A percentile compares a stretch with the other conserved stretches of the same genome.
phyloP scores from a whole-genome alignment of 139 green algal species.

The Eudorina sp. region DNA sequence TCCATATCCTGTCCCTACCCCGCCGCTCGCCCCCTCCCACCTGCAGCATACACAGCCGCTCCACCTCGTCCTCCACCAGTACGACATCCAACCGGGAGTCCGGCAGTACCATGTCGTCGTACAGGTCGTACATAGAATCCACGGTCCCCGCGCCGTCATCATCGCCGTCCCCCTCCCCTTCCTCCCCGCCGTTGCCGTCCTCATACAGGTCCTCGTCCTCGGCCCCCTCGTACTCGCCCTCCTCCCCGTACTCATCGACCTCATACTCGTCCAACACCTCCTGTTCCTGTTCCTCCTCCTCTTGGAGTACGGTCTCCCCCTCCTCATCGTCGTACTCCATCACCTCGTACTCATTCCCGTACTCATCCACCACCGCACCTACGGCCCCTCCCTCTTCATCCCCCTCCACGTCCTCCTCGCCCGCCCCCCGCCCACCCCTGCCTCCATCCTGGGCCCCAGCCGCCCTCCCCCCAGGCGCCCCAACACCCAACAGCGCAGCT shows the following conservation, averaged over 20 bases:
- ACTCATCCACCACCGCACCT: too few relatives aligned
- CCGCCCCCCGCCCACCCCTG: too few relatives aligned
- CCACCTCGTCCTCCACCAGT: slow-evolving; percentile 49
- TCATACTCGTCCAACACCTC: neutral
- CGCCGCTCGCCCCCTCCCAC: neutral
- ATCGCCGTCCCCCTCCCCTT: neutral
- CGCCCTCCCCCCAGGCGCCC: neutral
- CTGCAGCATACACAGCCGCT: slow-evolving; percentile 33
- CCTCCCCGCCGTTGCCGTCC: neutral
- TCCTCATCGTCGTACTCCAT: neutral
- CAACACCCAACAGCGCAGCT: too few relatives aligned
- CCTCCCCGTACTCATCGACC: neutral
- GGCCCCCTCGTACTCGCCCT: neutral
- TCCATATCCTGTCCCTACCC: neutral
- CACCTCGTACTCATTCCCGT: neutral
- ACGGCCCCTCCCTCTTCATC: neutral
- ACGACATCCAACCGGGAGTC: slow-evolving; percentile 17
- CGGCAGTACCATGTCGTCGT: neutral
- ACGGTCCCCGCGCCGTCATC: neutral
- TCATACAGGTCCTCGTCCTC: neutral
- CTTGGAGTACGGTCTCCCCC: neutral
- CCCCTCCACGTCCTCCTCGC: neutral
- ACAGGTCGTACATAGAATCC: neutral
- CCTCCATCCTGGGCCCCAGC: neutral
- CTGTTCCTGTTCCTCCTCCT: neutral